These are phyloP conservation scores for Margaritispora aquatica DNA, from an alignment of 495 filamentous ascomycete genomes.

Conservation along the genomic window DNA sequence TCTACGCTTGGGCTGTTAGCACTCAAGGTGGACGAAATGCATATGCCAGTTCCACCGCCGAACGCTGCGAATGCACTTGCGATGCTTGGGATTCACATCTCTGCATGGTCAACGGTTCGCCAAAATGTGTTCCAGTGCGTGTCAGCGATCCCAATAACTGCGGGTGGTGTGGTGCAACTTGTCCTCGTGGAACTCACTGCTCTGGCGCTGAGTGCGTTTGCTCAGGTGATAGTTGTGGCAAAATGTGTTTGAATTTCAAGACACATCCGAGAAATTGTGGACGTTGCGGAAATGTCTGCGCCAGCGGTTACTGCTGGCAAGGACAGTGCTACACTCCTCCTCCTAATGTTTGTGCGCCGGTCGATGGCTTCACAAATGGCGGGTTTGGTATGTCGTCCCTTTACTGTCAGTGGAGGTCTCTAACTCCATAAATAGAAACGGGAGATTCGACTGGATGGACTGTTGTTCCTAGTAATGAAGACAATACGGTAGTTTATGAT, in stretches of 20 bases:
- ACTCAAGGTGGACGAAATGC: not conserved
- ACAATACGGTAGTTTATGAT: too few relatives aligned
- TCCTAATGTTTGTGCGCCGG: not conserved
- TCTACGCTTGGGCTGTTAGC: not conserved
- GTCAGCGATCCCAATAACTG: not conserved
- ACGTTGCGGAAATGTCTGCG: not conserved
- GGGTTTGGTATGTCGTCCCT: not conserved
- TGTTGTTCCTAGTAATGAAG: too few relatives aligned
- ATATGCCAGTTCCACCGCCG: not conserved
- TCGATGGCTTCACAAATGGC: not conserved
- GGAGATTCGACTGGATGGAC: not conserved
- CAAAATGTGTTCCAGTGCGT: not conserved
- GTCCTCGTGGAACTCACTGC: not conserved
- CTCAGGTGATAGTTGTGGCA: not conserved
- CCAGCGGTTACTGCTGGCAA: not conserved
- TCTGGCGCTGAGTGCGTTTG: not conserved
- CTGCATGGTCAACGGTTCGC: not conserved
- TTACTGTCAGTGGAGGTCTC: not conserved
- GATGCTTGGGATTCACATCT: not conserved
- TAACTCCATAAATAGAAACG: not conserved
- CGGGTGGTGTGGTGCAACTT: not conserved
- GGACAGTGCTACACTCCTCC: not conserved
- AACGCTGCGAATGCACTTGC: not conserved
- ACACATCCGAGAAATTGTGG: not conserved
- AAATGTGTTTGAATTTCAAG: not conserved